These are phyloP conservation scores for Thielaviopsis musarum DNA, from an alignment of 2,329 filamentous ascomycete species.

Conservation along the genomic window DNA sequence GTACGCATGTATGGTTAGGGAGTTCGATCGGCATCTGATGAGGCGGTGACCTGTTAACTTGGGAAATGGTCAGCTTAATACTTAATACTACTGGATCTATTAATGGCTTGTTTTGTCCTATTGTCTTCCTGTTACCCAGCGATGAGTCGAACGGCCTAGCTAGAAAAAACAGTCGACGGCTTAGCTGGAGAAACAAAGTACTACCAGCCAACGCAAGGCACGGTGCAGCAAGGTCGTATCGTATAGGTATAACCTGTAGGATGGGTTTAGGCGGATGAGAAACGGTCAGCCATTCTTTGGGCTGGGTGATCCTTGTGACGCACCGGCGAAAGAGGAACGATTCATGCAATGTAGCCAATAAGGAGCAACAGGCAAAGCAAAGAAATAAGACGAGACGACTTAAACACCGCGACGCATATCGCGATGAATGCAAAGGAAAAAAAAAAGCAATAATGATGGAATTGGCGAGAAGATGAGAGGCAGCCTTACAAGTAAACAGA, in stretches of 20 bases:
- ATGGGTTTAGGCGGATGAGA: no score
- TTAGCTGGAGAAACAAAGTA: not conserved
- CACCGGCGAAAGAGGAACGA: conserved; percentile 1
- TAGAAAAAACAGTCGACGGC: no score
- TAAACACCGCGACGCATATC: not conserved
- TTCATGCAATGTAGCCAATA: not conserved
- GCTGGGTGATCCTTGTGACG: conserved; percentile 2
- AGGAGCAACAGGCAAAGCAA: not conserved
- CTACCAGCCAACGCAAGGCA: conserved; percentile 9
- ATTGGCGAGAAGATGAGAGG: no score
- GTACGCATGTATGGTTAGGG: not conserved
- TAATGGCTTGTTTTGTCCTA: no score
- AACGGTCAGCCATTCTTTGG: no score
- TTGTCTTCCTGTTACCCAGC: no score
- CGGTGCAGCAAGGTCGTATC: conserved; percentile 13
- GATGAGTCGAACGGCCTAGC: no score
- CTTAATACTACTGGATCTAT: not conserved
- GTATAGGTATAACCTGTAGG: not conserved
- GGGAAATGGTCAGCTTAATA: not conserved
- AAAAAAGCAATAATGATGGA: no score
- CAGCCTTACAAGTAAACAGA: no score
- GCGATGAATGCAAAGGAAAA: no score
- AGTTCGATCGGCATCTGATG: not conserved
- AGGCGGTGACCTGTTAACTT: not conserved
- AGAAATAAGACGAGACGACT: not conserved